A percentile compares a stretch with the other conserved stretches of the same genome.
Evolutionary conservation across 2,329 filamentous ascomycete species (phyloP).

Genomic region (Fusarium sp.): DNA sequence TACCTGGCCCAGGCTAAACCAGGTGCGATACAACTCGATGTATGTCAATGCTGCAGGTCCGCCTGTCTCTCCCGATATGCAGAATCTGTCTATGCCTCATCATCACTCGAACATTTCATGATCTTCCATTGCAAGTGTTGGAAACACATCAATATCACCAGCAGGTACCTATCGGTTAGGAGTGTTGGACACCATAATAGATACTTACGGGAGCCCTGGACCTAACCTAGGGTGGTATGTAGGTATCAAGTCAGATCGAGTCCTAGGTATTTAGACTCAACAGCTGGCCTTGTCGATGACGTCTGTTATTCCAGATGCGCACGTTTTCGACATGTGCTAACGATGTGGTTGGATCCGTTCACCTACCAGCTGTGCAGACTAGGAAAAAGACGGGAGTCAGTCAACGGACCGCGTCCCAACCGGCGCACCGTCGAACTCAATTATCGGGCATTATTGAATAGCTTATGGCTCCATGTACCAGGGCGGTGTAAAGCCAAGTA

Average conservation of each 20-base stretch:
- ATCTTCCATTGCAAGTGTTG: not conserved
- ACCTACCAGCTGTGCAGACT: constrained; percentile 37
- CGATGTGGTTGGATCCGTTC: constrained; percentile 42
- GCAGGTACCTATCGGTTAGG: not conserved
- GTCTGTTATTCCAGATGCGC: constrained; percentile 26
- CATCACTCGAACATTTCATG: constrained; percentile 1
- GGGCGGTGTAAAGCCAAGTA: constrained; percentile 34
- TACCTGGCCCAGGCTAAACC: constrained; percentile 13
- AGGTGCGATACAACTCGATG: constrained; percentile 40
- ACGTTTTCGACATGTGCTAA: constrained; percentile 23
- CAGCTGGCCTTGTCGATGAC: constrained; percentile 26
- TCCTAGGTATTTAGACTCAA: constrained; percentile 16
- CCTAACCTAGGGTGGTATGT: not conserved
- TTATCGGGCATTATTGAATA: constrained; percentile 29
- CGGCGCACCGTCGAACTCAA: constrained; percentile 46
- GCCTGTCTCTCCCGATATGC: constrained; percentile 8
- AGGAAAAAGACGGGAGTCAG: constrained; percentile 47
- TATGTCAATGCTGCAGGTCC: constrained; percentile 45
- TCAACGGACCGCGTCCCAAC: constrained; percentile 46
- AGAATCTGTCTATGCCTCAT: constrained; percentile 16
- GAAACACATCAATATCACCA: not conserved
- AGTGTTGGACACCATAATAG: not conserved
- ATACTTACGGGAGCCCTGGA: constrained; percentile 1
- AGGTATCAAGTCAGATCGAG: not conserved
- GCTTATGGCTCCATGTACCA: constrained; percentile 10